A percentile compares a stretch with the other conserved stretches of the same genome.
phyloP scores from a whole-genome alignment of 139 green algal genomes.

The Chlamydomonas sphaeroides region DNA sequence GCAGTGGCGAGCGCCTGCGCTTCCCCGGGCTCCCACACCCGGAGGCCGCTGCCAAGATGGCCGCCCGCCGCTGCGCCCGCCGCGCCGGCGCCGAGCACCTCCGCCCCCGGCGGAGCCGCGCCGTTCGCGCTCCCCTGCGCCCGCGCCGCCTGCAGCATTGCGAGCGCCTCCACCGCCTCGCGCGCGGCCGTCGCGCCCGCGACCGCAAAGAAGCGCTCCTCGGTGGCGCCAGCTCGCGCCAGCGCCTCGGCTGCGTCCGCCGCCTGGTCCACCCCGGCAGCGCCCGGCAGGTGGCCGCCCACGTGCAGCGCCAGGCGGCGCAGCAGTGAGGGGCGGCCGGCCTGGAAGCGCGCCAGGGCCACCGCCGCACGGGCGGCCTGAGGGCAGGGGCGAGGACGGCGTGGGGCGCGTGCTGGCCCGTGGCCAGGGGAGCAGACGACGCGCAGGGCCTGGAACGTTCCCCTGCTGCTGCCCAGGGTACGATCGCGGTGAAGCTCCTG shows the following conservation, averaged over 20 bases:
- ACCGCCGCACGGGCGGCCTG: constrained; percentile 11
- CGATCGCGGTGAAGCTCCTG: too few relatives aligned
- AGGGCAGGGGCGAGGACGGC: too few relatives aligned
- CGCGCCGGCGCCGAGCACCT: background rate
- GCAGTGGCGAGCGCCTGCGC: too few relatives aligned
- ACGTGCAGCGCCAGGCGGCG: constrained; percentile 26
- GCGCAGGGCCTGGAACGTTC: too few relatives aligned
- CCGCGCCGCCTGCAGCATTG: background rate
- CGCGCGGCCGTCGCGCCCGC: background rate
- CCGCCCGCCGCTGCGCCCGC: background rate
- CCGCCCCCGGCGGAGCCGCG: too few relatives aligned
- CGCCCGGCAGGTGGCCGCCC: background rate
- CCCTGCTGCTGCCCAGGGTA: too few relatives aligned
- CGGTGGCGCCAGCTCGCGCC: constrained; percentile 1
- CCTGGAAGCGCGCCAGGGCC: background rate
- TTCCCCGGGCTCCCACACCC: too few relatives aligned
- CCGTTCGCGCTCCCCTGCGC: too few relatives aligned
- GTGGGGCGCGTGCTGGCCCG: too few relatives aligned
- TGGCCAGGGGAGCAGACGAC: too few relatives aligned
- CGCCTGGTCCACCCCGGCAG: background rate
- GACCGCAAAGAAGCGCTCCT: constrained; percentile 20
- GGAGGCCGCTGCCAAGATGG: too few relatives aligned
- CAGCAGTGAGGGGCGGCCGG: constrained; percentile 7
- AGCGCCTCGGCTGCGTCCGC: background rate
- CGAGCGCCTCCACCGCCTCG: background rate